Evolutionary conservation across 176 grass and related monocot genomes (phyloP).

Genomic region (Poa pratensis): DNA sequence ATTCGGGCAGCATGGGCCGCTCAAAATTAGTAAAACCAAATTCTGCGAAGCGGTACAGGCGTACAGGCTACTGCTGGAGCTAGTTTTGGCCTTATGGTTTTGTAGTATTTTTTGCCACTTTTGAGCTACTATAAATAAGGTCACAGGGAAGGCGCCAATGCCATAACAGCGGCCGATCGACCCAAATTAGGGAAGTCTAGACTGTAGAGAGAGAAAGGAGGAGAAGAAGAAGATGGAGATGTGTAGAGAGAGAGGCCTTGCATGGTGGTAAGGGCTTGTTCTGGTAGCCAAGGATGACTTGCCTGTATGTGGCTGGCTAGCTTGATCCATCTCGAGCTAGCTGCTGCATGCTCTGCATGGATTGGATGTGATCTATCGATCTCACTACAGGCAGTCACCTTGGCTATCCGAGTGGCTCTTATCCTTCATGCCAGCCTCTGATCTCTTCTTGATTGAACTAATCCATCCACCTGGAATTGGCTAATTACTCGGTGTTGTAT

Average conservation of each 20-base stretch:
- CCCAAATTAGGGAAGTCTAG: neutral
- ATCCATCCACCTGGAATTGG: neutral
- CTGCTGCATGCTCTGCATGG: too few relatives aligned
- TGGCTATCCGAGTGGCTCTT: constrained; percentile 56
- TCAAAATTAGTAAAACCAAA: too few relatives aligned
- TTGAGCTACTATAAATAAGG: neutral
- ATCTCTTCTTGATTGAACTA: neutral
- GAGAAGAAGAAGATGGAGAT: neutral
- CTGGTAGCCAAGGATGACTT: constrained; percentile 65
- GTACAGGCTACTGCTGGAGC: too few relatives aligned
- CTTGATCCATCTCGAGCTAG: neutral
- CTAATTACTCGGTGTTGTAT: neutral
- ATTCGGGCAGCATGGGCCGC: constrained; percentile 1
- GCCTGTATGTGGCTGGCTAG: constrained; percentile 37
- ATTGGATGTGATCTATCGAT: neutral
- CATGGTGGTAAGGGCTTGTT: constrained; percentile 39
- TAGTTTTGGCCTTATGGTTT: too few relatives aligned
- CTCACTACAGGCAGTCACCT: constrained; percentile 53
- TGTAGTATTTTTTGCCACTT: neutral
- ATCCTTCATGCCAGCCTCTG: constrained; percentile 43
- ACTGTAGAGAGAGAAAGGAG: neutral
- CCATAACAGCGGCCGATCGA: neutral
- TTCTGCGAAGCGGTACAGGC: too few relatives aligned
- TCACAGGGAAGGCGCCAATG: neutral
- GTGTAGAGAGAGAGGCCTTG: neutral